Evolutionary conservation across 257 asterid species (phyloP).

Genomic region (Penstemon davidsonii): DNA sequence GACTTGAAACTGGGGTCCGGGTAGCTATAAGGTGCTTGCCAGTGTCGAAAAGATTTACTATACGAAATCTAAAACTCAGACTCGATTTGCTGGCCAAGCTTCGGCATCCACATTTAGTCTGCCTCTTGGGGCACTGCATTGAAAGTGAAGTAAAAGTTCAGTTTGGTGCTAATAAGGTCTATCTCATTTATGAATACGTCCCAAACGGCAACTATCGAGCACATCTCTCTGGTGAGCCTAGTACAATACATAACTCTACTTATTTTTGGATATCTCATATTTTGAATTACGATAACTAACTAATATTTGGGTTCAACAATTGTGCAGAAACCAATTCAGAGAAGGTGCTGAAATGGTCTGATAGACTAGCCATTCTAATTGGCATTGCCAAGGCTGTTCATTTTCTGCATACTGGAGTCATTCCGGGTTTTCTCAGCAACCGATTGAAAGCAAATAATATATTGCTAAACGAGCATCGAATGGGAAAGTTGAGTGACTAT

Average conservation of each 20-base stretch:
- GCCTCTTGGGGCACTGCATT: slow-evolving; percentile 76
- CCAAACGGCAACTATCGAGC: slow-evolving; percentile 53
- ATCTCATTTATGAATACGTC: slow-evolving; percentile 58
- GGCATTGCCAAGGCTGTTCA: slow-evolving; percentile 77
- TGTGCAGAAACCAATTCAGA: slow-evolving; percentile 50
- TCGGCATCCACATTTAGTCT: slow-evolving; percentile 59
- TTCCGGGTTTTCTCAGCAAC: slow-evolving; percentile 63
- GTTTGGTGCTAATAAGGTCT: slow-evolving; percentile 43
- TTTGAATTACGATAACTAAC: neutral
- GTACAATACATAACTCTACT: neutral
- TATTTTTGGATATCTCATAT: neutral
- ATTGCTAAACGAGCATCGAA: slow-evolving; percentile 51
- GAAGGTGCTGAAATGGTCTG: slow-evolving; percentile 62
- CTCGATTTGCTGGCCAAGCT: slow-evolving; percentile 69
- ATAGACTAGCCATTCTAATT: slow-evolving; percentile 53
- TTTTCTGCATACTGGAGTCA: slow-evolving; percentile 76
- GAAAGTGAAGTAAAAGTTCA: slow-evolving; percentile 42
- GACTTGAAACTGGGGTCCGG: slow-evolving; percentile 43
- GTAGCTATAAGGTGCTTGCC: slow-evolving; percentile 59
- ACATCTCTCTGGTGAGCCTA: slow-evolving; percentile 60
- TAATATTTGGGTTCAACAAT: neutral
- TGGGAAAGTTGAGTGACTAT: slow-evolving; percentile 71
- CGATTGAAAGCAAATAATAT: slow-evolving; percentile 58
- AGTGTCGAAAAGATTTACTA: slow-evolving; percentile 50
- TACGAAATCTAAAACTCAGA: slow-evolving; percentile 67